Evolutionary conservation across 805 yeast species (phyloP).

Genomic region (Starmera pachycereana): DNA sequence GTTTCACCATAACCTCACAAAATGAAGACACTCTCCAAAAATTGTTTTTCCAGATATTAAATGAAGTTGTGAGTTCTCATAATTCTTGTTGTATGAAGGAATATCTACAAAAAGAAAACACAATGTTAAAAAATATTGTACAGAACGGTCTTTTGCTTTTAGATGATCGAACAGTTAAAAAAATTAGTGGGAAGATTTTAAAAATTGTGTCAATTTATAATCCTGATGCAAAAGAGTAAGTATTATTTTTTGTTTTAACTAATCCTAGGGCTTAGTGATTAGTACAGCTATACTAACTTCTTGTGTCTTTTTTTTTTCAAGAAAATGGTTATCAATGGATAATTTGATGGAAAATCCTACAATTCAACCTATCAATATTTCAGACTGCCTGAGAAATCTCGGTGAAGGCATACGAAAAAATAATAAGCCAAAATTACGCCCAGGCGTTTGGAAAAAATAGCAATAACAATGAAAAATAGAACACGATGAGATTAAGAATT

Average conservation of each 20-base stretch:
- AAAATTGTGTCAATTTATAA: constrained; percentile 8
- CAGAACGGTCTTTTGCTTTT: constrained; percentile 26
- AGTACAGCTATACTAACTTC: no score
- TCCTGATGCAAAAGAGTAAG: constrained; percentile 8
- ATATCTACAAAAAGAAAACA: constrained; percentile 17
- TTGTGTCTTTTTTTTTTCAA: no score
- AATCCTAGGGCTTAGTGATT: no score
- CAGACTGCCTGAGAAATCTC: no score
- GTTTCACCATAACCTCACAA: neutral
- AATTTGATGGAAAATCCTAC: no score
- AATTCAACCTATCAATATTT: no score
- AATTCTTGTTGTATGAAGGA: constrained; percentile 26
- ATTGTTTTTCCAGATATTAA: constrained; percentile 18
- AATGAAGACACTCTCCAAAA: constrained; percentile 7
- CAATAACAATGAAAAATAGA: neutral
- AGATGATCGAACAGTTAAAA: constrained; percentile 16
- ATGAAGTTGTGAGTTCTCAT: constrained; percentile 19
- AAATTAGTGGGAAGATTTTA: constrained; percentile 18
- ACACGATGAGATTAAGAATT: neutral
- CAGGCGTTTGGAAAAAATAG: no score
- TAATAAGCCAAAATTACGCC: no score
- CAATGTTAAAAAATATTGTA: constrained; percentile 20
- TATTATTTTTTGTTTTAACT: no score
- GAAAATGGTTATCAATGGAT: no score
- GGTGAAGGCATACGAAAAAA: no score